A percentile compares a stretch with the other conserved stretches of the same genome.
Conservation (phyloP, 2,329 filamentous ascomycete species). For the Cercospora sojina region DNA sequence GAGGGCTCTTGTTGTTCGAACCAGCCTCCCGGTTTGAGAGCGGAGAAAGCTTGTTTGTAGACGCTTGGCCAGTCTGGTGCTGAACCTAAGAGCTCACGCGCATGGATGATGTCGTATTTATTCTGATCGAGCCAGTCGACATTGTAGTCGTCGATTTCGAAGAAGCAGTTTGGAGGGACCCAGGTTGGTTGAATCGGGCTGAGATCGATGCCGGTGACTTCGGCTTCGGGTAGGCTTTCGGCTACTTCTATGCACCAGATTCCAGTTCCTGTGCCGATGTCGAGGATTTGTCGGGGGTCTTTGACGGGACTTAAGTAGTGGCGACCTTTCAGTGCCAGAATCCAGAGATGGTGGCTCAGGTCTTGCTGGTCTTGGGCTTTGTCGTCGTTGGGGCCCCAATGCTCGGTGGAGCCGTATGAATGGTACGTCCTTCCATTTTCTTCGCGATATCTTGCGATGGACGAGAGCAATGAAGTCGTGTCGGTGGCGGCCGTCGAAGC, state of each 20-base stretch:
- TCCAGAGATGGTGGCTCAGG: conserved; percentile 22
- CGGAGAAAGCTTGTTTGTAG: conserved; percentile 19
- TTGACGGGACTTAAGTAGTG: conserved; percentile 12
- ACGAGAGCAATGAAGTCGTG: conserved; percentile 21
- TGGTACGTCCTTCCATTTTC: conserved; percentile 22
- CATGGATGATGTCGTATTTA: conserved; percentile 44
- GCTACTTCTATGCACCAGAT: conserved; percentile 35
- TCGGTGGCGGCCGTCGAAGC: conserved; percentile 17
- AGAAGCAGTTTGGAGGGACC: conserved; percentile 40
- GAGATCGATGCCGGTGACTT: conserved; percentile 47
- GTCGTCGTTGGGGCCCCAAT: conserved; percentile 25
- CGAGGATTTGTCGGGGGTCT: conserved; percentile 12
- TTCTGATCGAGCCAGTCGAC: conserved; percentile 36
- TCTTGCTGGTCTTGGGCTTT: conserved; percentile 22
- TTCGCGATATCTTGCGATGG: conserved; percentile 20
- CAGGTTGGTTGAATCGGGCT: conserved; percentile 38
- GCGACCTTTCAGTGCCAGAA: conserved; percentile 18
- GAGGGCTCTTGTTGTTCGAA: conserved; percentile 23
- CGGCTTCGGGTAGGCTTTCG: conserved; percentile 28
- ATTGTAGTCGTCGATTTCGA: conserved; percentile 44
- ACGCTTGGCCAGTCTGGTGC: conserved; percentile 26
- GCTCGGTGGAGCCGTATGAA: conserved; percentile 20
- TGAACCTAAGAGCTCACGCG: conserved; percentile 31
- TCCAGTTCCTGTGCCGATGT: conserved; percentile 21
- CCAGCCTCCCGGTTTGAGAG: conserved; percentile 31